These are phyloP conservation scores for Aspergillus chevalieri DNA, from an alignment of 2,329 filamentous ascomycete species.

Conservation along the genomic window DNA sequence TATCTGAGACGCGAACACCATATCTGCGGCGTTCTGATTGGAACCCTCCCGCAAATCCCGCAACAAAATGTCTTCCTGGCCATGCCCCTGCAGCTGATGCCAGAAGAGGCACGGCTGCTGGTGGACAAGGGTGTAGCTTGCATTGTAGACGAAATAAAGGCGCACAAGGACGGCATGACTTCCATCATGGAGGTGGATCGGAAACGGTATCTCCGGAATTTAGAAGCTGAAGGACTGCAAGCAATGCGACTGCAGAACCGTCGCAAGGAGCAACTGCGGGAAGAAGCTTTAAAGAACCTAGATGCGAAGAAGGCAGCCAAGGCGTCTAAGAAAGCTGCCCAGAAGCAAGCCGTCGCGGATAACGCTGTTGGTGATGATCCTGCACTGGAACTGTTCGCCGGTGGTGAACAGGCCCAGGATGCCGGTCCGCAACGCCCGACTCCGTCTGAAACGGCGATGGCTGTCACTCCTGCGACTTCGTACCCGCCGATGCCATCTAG, in stretches of 20 bases:
- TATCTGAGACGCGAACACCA: conserved; percentile 72
- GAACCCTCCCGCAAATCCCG: conserved; percentile 82
- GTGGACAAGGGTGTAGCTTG: conserved; percentile 71
- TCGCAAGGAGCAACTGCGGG: conserved; percentile 46
- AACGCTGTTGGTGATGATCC: conserved; percentile 9
- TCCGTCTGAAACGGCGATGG: conserved; percentile 18
- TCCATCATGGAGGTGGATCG: conserved; percentile 54
- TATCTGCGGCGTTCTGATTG: conserved; percentile 79
- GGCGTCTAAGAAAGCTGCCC: conserved; percentile 17
- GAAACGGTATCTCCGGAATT: conserved; percentile 53
- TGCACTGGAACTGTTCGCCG: conserved; percentile 20
- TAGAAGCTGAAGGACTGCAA: conserved; percentile 51
- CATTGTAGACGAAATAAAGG: conserved; percentile 70
- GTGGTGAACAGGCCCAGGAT: conserved; percentile 4
- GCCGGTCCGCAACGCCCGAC: conserved; percentile 10
- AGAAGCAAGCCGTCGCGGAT: conserved; percentile 8
- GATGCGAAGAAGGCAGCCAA: conserved; percentile 30
- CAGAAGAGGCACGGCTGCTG: conserved; percentile 79
- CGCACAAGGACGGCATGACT: conserved; percentile 61
- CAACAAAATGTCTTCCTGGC: conserved; percentile 94
- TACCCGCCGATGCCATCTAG: conserved; percentile 38
- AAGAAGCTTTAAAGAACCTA: conserved; percentile 47
- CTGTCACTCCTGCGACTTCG: conserved; percentile 48
- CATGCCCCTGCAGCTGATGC: conserved; percentile 79
- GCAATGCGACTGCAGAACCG: conserved; percentile 42